phyloP scores from a whole-genome alignment of 2,329 filamentous ascomycete species.

The Hymenoscyphus fructigenus region DNA sequence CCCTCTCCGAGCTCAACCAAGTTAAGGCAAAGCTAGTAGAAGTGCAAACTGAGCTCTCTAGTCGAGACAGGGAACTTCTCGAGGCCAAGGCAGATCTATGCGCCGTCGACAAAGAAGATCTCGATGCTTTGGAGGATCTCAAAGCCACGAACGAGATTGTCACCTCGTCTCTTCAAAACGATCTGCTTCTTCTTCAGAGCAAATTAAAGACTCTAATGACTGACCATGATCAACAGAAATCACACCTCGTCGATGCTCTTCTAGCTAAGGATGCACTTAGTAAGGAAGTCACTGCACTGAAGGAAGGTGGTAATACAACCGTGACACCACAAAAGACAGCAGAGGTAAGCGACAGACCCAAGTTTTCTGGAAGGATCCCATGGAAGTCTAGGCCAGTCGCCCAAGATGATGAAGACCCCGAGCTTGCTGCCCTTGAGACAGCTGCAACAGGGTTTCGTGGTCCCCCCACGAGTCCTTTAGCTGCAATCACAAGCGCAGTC shows the following conservation, averaged over 20 bases:
- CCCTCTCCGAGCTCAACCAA: slow-evolving; percentile 48
- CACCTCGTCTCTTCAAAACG: slow-evolving; percentile 55
- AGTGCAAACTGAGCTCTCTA: slow-evolving; percentile 45
- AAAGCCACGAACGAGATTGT: slow-evolving; percentile 60
- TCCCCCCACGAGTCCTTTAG: not conserved
- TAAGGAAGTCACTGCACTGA: slow-evolving; percentile 45
- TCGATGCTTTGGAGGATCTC: slow-evolving; percentile 56
- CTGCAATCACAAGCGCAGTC: not conserved
- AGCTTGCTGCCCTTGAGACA: not conserved
- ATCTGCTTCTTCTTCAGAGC: slow-evolving; percentile 55
- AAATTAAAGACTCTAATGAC: slow-evolving; percentile 49
- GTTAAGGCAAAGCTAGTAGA: slow-evolving; percentile 48
- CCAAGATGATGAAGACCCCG: not conserved
- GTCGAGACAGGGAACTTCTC: slow-evolving; percentile 56
- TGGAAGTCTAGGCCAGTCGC: not conserved
- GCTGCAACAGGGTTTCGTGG: slow-evolving; percentile 1
- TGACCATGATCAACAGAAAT: slow-evolving; percentile 57
- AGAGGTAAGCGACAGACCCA: slow-evolving; percentile 49
- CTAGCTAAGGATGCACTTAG: slow-evolving; percentile 60
- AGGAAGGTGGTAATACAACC: slow-evolving; percentile 13
- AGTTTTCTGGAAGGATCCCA: slow-evolving; percentile 8
- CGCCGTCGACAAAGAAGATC: slow-evolving; percentile 53
- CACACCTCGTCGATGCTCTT: slow-evolving; percentile 58
- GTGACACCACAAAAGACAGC: slow-evolving; percentile 46
- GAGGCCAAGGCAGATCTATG: slow-evolving; percentile 53